Evolutionary conservation across 495 filamentous ascomycete species (phyloP).

Genomic region (Aspergillus hancockii): DNA sequence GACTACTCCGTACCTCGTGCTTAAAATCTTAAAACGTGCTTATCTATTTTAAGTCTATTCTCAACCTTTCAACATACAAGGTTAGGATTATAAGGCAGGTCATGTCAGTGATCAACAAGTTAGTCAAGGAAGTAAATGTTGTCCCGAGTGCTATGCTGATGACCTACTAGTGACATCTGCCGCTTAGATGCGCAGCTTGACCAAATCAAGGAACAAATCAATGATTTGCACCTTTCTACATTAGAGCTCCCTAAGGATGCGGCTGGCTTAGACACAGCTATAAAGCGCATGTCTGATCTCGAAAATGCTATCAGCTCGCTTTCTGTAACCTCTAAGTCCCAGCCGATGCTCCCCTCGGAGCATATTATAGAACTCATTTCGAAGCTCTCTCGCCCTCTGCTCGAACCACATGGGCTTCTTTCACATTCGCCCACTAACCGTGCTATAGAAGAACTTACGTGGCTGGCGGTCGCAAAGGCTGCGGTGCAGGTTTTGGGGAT

Average conservation of each 20-base stretch:
- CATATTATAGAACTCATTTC: conserved; percentile 60
- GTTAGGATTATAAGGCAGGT: background rate
- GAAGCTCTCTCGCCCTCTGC: conserved; percentile 48
- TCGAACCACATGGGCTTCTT: conserved; percentile 24
- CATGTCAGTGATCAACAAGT: conserved; percentile 72
- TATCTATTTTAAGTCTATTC: background rate
- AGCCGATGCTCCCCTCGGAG: conserved; percentile 48
- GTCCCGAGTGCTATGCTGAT: background rate
- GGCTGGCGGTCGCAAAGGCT: conserved; percentile 85
- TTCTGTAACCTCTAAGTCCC: conserved; percentile 62
- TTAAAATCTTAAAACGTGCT: background rate
- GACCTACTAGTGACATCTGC: conserved; percentile 68
- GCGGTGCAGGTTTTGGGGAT: conserved; percentile 81
- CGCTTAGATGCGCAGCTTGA: conserved; percentile 80
- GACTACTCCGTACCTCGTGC: no score
- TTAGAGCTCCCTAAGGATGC: conserved; percentile 23
- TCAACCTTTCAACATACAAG: background rate
- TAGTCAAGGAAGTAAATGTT: conserved; percentile 34
- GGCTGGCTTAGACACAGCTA: conserved; percentile 17
- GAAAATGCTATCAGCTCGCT: conserved; percentile 67
- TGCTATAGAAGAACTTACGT: conserved; percentile 80
- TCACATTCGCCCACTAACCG: conserved; percentile 36
- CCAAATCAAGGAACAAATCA: conserved; percentile 58
- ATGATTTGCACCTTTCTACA: conserved; percentile 16
- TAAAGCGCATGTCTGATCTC: conserved; percentile 38